These are phyloP conservation scores for Cochlearia excelsa DNA, from an alignment of 345 rosid genomes.

Conservation along the genomic window DNA sequence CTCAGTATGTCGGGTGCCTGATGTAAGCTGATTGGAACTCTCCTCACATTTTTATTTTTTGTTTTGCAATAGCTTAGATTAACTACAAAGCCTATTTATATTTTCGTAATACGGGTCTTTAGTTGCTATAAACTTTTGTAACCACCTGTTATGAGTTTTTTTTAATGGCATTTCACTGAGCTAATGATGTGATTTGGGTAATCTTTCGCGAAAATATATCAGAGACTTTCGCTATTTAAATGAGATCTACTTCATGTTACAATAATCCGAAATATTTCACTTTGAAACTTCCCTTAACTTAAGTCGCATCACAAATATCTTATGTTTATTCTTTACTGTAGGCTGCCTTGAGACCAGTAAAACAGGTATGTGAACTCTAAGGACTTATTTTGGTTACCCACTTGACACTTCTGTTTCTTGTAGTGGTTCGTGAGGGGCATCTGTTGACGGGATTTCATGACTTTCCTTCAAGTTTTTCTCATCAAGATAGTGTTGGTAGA, in stretches of 20 bases:
- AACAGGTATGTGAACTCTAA: constrained; percentile 9
- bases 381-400: constrained; percentile 11
- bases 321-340: constrained; percentile 6
- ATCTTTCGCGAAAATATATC: no score
- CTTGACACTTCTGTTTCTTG: constrained; percentile 21
- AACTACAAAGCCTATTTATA: constrained; percentile 21
- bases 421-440: constrained; percentile 7
- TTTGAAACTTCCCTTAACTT: no score
- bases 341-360: not conserved
- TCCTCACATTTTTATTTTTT: constrained; percentile 15
- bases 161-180: constrained; percentile 7
- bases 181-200: constrained; percentile 11
- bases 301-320: no score
- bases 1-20: constrained; percentile 76
- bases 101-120: constrained; percentile 2
- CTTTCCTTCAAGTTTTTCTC: constrained; percentile 19
- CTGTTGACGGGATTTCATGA: constrained; percentile 16
- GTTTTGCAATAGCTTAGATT: constrained; percentile 15
- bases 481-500: constrained; percentile 41
- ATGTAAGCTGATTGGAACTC: constrained; percentile 50
- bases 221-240: no score
- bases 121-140: constrained; percentile 10
- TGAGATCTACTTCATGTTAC: constrained; percentile 12
- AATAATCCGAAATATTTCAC: constrained; percentile 3
- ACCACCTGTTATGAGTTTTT: constrained; percentile 1